Base-by-base conservation (phyloP, 2,329 filamentous ascomycete genomes). In the Sarocladiaceae sp. region DNA sequence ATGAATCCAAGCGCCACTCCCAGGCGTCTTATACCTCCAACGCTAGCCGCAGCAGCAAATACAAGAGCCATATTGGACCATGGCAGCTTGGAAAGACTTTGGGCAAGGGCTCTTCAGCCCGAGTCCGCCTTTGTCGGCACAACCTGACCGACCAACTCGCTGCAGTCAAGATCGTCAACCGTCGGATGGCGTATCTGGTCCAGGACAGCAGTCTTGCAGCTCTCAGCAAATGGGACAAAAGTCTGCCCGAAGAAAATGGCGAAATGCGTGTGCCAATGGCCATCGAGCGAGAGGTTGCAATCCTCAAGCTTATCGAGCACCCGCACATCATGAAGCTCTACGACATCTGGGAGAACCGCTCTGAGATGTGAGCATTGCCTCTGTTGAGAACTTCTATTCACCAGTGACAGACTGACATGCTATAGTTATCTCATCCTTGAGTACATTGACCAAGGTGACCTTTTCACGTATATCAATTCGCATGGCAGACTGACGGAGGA, bases 311-410 rank as follows among this genome's bases (percentile, higher is more conserved):
- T 53, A 89, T 97, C 55, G 87, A 96, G 62, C 94, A 99, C 70
- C 89, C 87, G 5, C 94, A 97, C 66, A 93, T 97, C 61, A 92
- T 97, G 68, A 90, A 88, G 59, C 74, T 99, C 10, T 94, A 93
- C 65, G 94, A 99, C 70, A 93, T 99, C 26, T 99, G 93, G 93
- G 94, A 99, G 71, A 97, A 97, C 65, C 82, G 89, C 20, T 88
- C 90, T 53, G 92, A 99, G 69, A 86, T 99, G 89, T 97, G 76
- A 74, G 88, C n/a, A n/a, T n/a, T n/a, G n/a, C n/a, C n/a, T n/a
- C n/a, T n/a, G 36, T 17, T 40, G 8, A 8, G 36, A 8, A 37
- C 48, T 26, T 20, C 23, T 5, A 17, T 23, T 8, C 7, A 25
- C 6, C n/a, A n/a, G n/a, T n/a, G 20, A 44, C 13, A n/a, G 15